These are phyloP conservation scores for Wickerhamomyces sp. DNA, from an alignment of 1,139 yeast species.

Conservation along the genomic window DNA sequence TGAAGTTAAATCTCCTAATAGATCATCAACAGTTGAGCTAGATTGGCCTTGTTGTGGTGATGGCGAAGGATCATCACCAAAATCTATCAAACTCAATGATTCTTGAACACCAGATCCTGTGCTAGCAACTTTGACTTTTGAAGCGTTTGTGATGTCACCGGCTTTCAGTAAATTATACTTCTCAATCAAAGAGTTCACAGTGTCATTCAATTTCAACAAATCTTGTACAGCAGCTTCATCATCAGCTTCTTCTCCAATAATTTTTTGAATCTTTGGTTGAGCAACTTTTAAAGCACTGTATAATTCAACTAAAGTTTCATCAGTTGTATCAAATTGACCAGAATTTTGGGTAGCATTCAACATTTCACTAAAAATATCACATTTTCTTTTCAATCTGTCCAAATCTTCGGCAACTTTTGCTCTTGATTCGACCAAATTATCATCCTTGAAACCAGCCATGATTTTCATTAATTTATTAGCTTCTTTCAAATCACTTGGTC, in stretches of 20 bases:
- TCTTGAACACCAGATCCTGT: slow-evolving; percentile 36
- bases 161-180: slow-evolving; percentile 64
- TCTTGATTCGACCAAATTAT: slow-evolving; percentile 58
- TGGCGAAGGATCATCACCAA: slow-evolving; percentile 52
- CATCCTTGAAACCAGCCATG: slow-evolving; percentile 97
- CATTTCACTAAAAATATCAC: slow-evolving; percentile 91
- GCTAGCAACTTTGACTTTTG: slow-evolving; percentile 44
- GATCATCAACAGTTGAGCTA: slow-evolving; percentile 56
- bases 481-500: slow-evolving; percentile 91
- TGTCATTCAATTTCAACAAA: slow-evolving; percentile 69
- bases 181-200: slow-evolving; percentile 62
- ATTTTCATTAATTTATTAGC: slow-evolving; percentile 96
- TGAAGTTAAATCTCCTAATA: slow-evolving; percentile 67
- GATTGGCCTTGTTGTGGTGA: slow-evolving; percentile 38
- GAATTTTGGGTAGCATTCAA: slow-evolving; percentile 51
- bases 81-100: slow-evolving; percentile 69
- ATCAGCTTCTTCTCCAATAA: slow-evolving; percentile 71
- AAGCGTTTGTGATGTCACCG: slow-evolving; percentile 62
- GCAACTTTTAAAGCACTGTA: slow-evolving; percentile 77
- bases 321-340: slow-evolving; percentile 52
- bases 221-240: slow-evolving; percentile 66
- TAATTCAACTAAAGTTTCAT: slow-evolving; percentile 75
- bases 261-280: slow-evolving; percentile 82
- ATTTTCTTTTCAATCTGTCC: slow-evolving; percentile 79
- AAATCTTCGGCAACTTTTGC: slow-evolving; percentile 82